Evolutionary conservation across 2,329 filamentous ascomycete genomes (phyloP).

Genomic region (Clonostachys solani): DNA sequence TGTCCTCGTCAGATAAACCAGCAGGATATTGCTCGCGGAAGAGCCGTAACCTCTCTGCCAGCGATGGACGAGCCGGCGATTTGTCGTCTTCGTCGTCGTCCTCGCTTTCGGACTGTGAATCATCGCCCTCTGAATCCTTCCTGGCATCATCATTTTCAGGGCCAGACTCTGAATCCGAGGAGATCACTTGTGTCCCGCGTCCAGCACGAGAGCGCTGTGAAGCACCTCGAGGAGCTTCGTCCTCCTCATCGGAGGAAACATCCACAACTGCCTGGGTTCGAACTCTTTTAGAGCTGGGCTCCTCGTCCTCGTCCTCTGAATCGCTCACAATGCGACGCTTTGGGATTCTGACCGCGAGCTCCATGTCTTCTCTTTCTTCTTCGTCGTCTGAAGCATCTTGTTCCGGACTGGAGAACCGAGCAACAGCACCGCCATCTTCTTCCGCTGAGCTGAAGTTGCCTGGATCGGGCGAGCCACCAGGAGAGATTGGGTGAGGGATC

Average conservation of each 20-base stretch:
- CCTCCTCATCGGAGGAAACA: background rate
- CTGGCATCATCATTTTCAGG: background rate
- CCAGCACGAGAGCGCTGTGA: background rate
- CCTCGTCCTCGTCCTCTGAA: constrained; percentile 4
- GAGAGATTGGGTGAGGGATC: constrained; percentile 3
- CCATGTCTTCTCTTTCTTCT: background rate
- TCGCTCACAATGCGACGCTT: constrained; percentile 4
- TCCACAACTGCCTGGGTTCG: background rate
- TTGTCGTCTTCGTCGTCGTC: background rate
- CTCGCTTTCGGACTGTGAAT: background rate
- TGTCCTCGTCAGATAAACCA: too few species aligned
- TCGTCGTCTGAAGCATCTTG: constrained; percentile 1
- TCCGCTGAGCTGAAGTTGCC: background rate
- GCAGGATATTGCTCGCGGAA: background rate
- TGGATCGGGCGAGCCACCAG: background rate
- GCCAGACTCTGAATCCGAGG: background rate
- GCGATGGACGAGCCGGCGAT: background rate
- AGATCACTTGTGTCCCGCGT: background rate
- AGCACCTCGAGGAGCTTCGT: background rate
- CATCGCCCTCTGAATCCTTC: background rate
- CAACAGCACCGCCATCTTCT: background rate
- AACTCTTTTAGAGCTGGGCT: background rate
- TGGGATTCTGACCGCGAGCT: background rate
- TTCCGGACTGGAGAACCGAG: constrained; percentile 3
- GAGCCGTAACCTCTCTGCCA: background rate